A percentile compares a stretch with the other conserved stretches of the same genome.
These are phyloP conservation scores for Triangularia setosa DNA, from an alignment of 2,329 filamentous ascomycete species.

Conservation along the genomic window DNA sequence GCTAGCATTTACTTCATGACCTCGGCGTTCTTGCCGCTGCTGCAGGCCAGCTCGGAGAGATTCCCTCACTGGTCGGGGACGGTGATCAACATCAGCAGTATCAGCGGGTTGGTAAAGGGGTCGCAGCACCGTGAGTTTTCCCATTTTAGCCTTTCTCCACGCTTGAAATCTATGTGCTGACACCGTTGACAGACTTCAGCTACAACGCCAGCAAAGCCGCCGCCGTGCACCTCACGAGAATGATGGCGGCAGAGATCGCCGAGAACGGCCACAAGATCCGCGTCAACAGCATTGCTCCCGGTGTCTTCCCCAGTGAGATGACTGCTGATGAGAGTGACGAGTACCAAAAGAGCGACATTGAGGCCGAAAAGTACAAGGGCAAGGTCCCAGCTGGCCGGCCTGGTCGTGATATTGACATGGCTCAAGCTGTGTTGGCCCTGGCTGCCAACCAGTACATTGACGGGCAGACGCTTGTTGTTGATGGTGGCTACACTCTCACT, in stretches of 20 bases:
- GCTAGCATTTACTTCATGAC: conserved; percentile 64
- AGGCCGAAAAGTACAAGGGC: conserved; percentile 51
- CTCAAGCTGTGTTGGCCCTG: conserved; percentile 50
- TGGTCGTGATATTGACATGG: conserved; percentile 58
- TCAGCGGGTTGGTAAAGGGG: conserved; percentile 61
- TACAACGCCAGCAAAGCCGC: conserved; percentile 65
- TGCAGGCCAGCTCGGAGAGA: conserved; percentile 47
- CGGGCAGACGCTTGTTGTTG: conserved; percentile 42
- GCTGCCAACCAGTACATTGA: conserved; percentile 41
- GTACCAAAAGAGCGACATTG: conserved; percentile 56
- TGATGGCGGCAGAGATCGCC: conserved; percentile 59
- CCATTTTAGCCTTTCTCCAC: neutral
- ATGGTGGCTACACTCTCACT: conserved; percentile 49
- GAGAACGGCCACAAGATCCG: conserved; percentile 60
- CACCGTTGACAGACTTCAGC: conserved; percentile 38
- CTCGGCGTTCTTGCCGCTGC: conserved; percentile 57
- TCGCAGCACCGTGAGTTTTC: conserved; percentile 52
- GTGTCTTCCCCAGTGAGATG: conserved; percentile 70
- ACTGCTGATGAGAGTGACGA: conserved; percentile 48
- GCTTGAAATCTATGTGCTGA: neutral
- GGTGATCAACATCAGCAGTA: conserved; percentile 65
- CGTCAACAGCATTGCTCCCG: conserved; percentile 69
- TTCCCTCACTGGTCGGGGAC: conserved; percentile 50
- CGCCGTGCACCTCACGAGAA: conserved; percentile 59
- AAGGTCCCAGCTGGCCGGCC: conserved; percentile 48